Evolutionary conservation across 306 rosid genomes (phyloP).

Genomic region (Quercus parvula): DNA sequence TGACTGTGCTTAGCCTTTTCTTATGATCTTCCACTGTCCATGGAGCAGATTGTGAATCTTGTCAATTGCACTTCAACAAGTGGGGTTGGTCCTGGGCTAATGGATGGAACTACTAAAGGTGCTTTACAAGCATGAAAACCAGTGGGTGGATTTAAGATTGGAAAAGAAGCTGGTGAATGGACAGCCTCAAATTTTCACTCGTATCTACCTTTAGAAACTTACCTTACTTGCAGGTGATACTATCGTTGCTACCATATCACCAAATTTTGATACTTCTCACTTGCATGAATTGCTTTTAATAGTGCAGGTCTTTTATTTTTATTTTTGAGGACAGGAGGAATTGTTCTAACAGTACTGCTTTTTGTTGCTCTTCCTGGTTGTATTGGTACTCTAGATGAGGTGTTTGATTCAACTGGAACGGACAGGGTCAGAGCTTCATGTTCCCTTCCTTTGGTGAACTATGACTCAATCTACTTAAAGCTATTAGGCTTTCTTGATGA

Average conservation of each 20-base stretch:
- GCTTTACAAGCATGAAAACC: too few relatives aligned
- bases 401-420: constrained; percentile 82
- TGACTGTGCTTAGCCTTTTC: too few relatives aligned
- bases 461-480: constrained; percentile 20
- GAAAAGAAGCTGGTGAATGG: constrained; percentile 83
- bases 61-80: too few relatives aligned
- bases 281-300: constrained; percentile 12
- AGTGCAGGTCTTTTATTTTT: background rate
- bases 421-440: constrained; percentile 71
- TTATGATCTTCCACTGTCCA: too few relatives aligned
- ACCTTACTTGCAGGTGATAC: constrained; percentile 79
- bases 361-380: constrained; percentile 89
- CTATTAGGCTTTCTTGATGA: too few relatives aligned
- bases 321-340: constrained; percentile 33
- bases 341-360: constrained; percentile 58
- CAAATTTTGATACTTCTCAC: background rate
- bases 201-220: constrained; percentile 64
- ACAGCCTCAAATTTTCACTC: constrained; percentile 73
- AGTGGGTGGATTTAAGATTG: constrained; percentile 50
- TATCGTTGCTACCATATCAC: background rate
- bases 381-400: constrained; percentile 82
- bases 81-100: too few relatives aligned
- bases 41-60: too few relatives aligned
- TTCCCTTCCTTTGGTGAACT: constrained; percentile 85
- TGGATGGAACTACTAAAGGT: too few relatives aligned